phyloP scores from a whole-genome alignment of 371 early-diverging fungal genomes.

The Paraphysoderma sedebokerense region DNA sequence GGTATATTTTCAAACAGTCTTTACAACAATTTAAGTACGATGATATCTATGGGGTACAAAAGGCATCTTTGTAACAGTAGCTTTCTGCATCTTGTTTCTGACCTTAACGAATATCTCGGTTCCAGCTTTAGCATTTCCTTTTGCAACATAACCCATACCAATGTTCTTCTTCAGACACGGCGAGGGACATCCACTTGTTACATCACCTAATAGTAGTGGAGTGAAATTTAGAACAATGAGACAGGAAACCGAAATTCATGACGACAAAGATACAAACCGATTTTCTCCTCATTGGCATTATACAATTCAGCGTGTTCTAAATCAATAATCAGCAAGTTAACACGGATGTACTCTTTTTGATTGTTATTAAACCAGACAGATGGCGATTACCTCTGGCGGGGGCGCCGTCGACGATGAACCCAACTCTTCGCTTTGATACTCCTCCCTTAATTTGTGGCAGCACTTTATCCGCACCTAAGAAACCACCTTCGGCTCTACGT shows the following conservation, averaged over 20 bases:
- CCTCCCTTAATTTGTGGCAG: constrained; percentile 74
- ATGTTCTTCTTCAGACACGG: constrained; percentile 88
- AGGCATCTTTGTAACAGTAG: constrained; percentile 84
- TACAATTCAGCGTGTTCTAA: too few species aligned
- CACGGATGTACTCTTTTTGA: constrained; percentile 9
- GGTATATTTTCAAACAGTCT: too few species aligned
- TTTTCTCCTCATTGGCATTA: too few species aligned
- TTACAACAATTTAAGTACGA: constrained; percentile 6
- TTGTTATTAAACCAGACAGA: background rate
- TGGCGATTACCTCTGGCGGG: constrained; percentile 56
- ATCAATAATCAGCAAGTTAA: background rate
- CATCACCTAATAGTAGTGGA: constrained; percentile 41
- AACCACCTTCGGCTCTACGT: constrained; percentile 73
- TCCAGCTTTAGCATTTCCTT: constrained; percentile 68
- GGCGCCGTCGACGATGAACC: constrained; percentile 81
- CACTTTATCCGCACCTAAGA: constrained; percentile 78
- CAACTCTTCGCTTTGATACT: constrained; percentile 63
- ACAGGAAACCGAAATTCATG: too few species aligned
- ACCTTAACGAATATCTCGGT: constrained; percentile 80
- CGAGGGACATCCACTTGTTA: constrained; percentile 88
- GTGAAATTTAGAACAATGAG: too few species aligned
- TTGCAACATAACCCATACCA: constrained; percentile 89
- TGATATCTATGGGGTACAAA: constrained; percentile 76
- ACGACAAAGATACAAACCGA: too few species aligned
- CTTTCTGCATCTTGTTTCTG: constrained; percentile 61